Percentiles rank a stretch among this genome's conserved stretches.
These are phyloP conservation scores for Leptodermis oblonga DNA, from an alignment of 257 asterid genomes.

Conservation along the genomic window DNA sequence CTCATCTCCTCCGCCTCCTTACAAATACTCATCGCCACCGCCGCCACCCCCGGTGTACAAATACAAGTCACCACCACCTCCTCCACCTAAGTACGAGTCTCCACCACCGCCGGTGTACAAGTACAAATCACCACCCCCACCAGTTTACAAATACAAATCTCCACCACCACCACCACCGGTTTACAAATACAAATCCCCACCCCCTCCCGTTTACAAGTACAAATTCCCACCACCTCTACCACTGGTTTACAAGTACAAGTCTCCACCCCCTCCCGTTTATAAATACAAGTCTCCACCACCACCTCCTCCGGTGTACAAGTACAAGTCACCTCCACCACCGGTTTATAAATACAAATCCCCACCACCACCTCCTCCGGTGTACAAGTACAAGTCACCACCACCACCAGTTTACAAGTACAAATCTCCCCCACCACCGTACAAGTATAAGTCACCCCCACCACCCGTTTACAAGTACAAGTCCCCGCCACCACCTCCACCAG, in stretches of 20 bases:
- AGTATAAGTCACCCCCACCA: not conserved
- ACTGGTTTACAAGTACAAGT: not conserved
- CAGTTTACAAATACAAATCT: not conserved
- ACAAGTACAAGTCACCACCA: not conserved
- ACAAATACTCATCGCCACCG: not conserved
- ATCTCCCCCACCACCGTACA: constrained; percentile 3
- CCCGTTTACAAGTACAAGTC: not conserved
- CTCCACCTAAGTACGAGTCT: not conserved
- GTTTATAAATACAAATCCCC: not conserved
- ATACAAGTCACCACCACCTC: not conserved
- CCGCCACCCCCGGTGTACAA: not conserved
- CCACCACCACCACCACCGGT: constrained; percentile 1
- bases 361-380: not conserved
- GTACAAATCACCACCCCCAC: not conserved
- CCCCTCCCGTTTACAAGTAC: not conserved
- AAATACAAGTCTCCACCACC: constrained; percentile 1
- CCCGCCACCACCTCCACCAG: not conserved
- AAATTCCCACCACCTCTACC: not conserved
- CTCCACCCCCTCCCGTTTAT: not conserved
- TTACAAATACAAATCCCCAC: not conserved
- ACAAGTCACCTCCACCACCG: not conserved
- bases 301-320: not conserved
- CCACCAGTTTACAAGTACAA: not conserved
- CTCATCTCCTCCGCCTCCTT: constrained; percentile 5
- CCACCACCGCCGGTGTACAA: not conserved